Percentiles rank a stretch among this genome's conserved stretches.
phyloP scores from a whole-genome alignment of 306 rosid species.

The Oemleria cerasiformis region DNA sequence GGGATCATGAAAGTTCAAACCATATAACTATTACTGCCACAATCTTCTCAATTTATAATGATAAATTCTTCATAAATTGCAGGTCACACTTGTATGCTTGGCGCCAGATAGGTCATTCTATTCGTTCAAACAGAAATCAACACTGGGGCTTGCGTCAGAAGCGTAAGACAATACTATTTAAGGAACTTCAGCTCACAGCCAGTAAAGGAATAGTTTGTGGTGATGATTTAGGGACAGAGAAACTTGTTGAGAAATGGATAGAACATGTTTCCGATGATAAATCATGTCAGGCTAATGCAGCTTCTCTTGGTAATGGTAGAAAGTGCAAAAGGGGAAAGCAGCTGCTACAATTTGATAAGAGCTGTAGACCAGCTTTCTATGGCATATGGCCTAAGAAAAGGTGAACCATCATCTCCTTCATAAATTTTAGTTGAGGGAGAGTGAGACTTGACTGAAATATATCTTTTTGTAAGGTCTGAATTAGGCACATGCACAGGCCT shows the following conservation, averaged over 20 bases:
- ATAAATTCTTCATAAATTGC: conserved; percentile 23
- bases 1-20: conserved; percentile 14
- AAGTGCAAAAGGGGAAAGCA: conserved; percentile 51
- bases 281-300: conserved; percentile 37
- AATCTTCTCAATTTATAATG: conserved; percentile 4
- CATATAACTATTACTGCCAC: conserved; percentile 8
- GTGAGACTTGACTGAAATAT: conserved; percentile 6
- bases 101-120: conserved; percentile 50
- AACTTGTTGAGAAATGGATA: conserved; percentile 51
- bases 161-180: conserved; percentile 58
- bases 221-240: conserved; percentile 50
- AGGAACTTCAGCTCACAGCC: conserved; percentile 71
- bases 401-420: conserved; percentile 32
- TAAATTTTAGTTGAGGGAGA: conserved; percentile 12
- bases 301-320: conserved; percentile 36
- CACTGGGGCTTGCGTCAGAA: conserved; percentile 79
- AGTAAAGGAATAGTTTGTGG: conserved; percentile 45
- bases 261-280: conserved; percentile 38
- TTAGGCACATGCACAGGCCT: not conserved
- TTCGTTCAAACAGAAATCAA: conserved; percentile 54
- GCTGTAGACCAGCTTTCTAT: conserved; percentile 89
- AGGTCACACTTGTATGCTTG: conserved; percentile 74
- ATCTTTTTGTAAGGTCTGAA: not conserved
- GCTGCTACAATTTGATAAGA: conserved; percentile 80
- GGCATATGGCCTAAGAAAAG: conserved; percentile 81